Evolutionary conservation across 148 eudicot species (phyloP), one percentile per base, ranked within the genome.

Genomic region (Nepenthes mirabilis): DNA sequence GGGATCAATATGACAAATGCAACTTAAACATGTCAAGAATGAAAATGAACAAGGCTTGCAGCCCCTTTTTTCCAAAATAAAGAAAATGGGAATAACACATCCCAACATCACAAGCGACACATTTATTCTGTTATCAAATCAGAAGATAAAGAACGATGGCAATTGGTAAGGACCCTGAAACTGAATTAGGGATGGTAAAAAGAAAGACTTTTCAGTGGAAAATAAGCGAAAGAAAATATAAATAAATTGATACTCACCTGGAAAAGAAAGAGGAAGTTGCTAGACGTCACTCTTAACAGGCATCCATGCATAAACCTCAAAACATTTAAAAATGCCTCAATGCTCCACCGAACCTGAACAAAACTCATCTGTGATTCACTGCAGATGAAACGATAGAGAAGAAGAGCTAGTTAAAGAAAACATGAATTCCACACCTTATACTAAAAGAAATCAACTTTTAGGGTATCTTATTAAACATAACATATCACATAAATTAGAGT

Each of bases 251-350:
- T n/a, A 45, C 54, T 70, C 75, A 91, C 98, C 83, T 82, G 82
- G 59, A 70, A 71, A 14, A 88, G 68, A 55, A 78, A 67, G 62
- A 85, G 61, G 61, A 81, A 85, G 59, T 62, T 83, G 57, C 61
- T 57, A 3, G 76, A 48, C 0, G 80, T 75, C 56, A 91, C 43
- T 61, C 83, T 78, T 67, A 77, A 54, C 9, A 70, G 66, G 76
- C 65, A 74, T 66, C 85, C 94, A 82, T 78, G 81, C 40, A 85
- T 69, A 45, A 69, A 74, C 74, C 66, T 80, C 58, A 88, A 52
- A 55, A 83, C 67, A 71, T 48, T 79, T 49, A 85, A 61, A 66
- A 91, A 79, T 14, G 74, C 60, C 69, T 68, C 79, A 53, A 65
- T 65, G 58, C 75, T 70, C 96, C 96, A 91, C 47, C 80, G 58